Conservation (phyloP, 2,329 filamentous ascomycete genomes). For the Colletotrichum sp. region DNA sequence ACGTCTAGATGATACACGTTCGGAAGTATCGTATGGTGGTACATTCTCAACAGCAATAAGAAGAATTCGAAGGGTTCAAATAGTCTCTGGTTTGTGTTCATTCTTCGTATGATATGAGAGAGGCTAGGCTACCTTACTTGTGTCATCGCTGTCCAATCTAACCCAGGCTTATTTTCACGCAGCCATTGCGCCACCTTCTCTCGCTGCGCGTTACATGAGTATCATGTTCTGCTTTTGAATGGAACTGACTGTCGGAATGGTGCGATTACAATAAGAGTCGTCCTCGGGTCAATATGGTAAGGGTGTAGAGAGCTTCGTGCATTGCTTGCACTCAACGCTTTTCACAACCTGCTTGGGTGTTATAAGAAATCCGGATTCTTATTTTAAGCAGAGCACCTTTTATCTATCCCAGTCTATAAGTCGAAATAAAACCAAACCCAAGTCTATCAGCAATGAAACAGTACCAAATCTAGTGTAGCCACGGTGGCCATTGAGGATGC, state of each 20-base stretch:
- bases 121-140: fast-evolving
- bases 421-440: background rate
- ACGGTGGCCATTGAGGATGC: background rate
- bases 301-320: background rate
- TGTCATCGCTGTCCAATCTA: background rate
- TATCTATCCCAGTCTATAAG: background rate
- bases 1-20: background rate
- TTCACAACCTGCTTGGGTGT: background rate
- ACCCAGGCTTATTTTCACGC: background rate
- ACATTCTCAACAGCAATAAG: background rate
- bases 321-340: background rate
- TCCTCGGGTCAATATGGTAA: fast-evolving
- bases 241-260: fast-evolving
- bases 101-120: background rate
- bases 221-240: background rate
- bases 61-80: background rate
- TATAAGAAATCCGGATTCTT: background rate
- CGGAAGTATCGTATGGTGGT: fast-evolving
- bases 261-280: fast-evolving
- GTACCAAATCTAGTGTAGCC: background rate
- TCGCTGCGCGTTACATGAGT: fast-evolving
- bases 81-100: fast-evolving
- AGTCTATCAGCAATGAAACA: background rate
- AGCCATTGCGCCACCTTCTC: background rate
- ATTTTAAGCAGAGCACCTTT: background rate